Evolutionary conservation across 768 basidiomycete genomes (phyloP), one percentile per base, ranked within the genome.

Genomic region (Agaricus sinodeliciosus): DNA sequence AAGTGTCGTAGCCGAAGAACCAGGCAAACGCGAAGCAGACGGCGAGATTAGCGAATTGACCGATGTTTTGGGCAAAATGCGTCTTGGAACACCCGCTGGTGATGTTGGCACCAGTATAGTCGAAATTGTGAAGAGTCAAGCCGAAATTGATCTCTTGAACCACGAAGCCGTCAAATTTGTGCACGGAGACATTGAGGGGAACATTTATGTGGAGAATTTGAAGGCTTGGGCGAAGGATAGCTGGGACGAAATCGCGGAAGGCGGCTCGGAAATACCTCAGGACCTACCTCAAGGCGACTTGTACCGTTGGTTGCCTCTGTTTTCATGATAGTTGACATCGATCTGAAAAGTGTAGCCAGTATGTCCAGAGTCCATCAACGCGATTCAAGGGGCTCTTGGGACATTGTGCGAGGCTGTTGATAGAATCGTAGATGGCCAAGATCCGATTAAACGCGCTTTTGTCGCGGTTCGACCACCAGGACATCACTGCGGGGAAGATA

Each of bases 321-420:
- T 39, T 57, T 8, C 19, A 43, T 19, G 36, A 28, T 35, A 2
- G 18, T 34, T 48, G 28, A 19, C 13, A 31, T 27, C 4, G 25
- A 8, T 26, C 40, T 13, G 31, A 5, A 12, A 49, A 22, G 50
- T 45, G 16, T 52, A 41, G 31, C 31, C 31, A 92, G 90, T 95
- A n/a, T 91, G 87, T 59, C 82, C 85, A 0, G 77, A 74, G 45
- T 90, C 90, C 4, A 64, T 91, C 1, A 72, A 80, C 27, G 90
- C 93, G 0, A 84, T 95, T 31, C 80, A 86, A 63, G 90, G 90
- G 0, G 87, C 91, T 1, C 62, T 92, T 0, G 90, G 88, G 0
- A 85, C 91, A 0, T 81, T 92, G 0, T 94, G 90, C 65, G 86
- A 95, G 67, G 93, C 92, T 0, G 85, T 97, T 0, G 93, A 97